These are phyloP conservation scores for Neofusicoccum laricinum DNA, from an alignment of 2,329 filamentous ascomycete genomes.

Conservation along the genomic window DNA sequence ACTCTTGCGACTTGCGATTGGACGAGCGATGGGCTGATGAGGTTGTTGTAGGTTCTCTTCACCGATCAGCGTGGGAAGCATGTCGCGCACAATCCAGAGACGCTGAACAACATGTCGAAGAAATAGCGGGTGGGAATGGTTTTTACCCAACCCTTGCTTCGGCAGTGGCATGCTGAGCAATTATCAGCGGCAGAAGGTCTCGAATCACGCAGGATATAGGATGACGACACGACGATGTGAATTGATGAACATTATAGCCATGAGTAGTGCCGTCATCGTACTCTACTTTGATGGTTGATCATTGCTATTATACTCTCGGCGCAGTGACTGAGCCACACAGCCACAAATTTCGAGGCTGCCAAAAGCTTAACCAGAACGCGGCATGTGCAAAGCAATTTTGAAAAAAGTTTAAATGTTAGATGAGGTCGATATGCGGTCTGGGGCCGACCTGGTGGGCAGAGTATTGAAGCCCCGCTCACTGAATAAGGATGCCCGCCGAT, in stretches of 20 bases:
- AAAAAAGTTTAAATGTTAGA: background rate
- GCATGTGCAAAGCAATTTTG: background rate
- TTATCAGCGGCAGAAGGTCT: background rate
- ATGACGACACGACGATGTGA: background rate
- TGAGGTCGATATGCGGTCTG: background rate
- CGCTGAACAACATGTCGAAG: constrained; percentile 22
- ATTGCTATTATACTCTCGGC: background rate
- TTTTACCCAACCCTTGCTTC: background rate
- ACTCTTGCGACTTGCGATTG: background rate
- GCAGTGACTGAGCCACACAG: background rate
- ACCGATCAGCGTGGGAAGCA: constrained; percentile 39
- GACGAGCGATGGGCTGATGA: background rate
- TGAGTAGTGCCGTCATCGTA: no score
- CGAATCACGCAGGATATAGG: background rate
- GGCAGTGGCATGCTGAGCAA: background rate
- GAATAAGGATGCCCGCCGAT: background rate
- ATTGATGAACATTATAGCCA: background rate
- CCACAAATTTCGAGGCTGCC: background rate
- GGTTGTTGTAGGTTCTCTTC: constrained; percentile 32
- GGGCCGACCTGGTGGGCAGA: background rate
- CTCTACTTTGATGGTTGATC: background rate
- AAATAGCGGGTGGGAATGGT: background rate
- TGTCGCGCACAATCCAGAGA: constrained; percentile 40
- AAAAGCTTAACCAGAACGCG: background rate
- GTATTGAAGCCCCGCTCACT: background rate